Conservation (phyloP, 179 eudicot species). For the Heliamphora pulchella region DNA sequence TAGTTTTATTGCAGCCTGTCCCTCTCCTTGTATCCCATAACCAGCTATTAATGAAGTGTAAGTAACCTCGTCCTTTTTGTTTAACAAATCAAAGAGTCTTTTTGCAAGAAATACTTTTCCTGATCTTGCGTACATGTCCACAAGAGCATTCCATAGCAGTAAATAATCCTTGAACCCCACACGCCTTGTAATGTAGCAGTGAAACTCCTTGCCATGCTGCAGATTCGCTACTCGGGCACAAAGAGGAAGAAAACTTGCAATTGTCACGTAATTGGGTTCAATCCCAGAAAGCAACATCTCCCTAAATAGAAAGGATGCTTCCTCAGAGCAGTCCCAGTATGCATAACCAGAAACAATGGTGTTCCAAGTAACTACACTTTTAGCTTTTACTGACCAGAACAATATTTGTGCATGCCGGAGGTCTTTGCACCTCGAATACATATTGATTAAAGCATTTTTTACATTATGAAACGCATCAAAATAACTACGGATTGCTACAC, state of each 20-base stretch:
- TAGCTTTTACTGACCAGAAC: constrained; percentile 42
- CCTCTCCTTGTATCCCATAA: constrained; percentile 72
- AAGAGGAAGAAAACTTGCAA: constrained; percentile 70
- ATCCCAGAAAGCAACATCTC: constrained; percentile 55
- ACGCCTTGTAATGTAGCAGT: constrained; percentile 60
- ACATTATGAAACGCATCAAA: constrained; percentile 40
- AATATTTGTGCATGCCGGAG: constrained; percentile 50
- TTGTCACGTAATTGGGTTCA: constrained; percentile 68
- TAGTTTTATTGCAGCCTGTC: constrained; percentile 48
- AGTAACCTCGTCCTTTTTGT: constrained; percentile 54
- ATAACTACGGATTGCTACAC: constrained; percentile 45
- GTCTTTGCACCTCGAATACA: constrained; percentile 74
- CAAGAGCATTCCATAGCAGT: constrained; percentile 60
- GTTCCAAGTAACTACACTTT: constrained; percentile 67
- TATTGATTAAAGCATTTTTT: constrained; percentile 62
- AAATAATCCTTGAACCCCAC: constrained; percentile 39
- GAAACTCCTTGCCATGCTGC: constrained; percentile 79
- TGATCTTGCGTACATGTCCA: constrained; percentile 81
- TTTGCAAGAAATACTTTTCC: constrained; percentile 56
- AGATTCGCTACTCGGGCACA: constrained; percentile 77
- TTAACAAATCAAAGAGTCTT: constrained; percentile 52
- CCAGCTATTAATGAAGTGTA: constrained; percentile 85
- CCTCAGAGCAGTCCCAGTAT: constrained; percentile 49
- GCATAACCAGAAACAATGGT: constrained; percentile 75
- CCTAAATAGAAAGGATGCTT: constrained; percentile 64